Evolutionary conservation across 108 stramenopile genomes (phyloP).

Genomic region (Asterionellopsis glacialis): DNA sequence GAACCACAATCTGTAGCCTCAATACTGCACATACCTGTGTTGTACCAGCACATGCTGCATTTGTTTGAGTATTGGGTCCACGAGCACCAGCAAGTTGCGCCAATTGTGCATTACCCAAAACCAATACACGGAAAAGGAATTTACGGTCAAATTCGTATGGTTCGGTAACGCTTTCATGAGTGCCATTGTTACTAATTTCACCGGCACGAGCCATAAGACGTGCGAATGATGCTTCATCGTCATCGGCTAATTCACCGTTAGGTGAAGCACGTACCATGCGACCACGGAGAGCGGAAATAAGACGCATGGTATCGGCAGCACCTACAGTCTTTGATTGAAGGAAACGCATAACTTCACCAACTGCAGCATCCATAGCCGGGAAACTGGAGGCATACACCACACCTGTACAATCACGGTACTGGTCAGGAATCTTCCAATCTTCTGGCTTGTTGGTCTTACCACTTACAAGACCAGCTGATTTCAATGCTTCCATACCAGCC

Average conservation of each 20-base stretch:
- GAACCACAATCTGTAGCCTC: not conserved
- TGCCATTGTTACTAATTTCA: constrained; percentile 33
- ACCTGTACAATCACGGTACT: constrained; percentile 89
- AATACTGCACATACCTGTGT: constrained; percentile 46
- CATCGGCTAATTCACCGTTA: constrained; percentile 63
- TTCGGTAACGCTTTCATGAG: constrained; percentile 26
- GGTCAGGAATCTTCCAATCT: constrained; percentile 89
- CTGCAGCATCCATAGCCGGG: constrained; percentile 96
- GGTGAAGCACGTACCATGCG: constrained; percentile 71
- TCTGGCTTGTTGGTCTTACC: constrained; percentile 67
- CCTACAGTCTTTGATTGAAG: constrained; percentile 84
- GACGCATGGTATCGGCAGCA: constrained; percentile 64
- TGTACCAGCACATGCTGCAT: constrained; percentile 96
- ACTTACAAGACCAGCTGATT: constrained; percentile 86
- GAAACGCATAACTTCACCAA: constrained; percentile 93
- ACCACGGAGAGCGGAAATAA: constrained; percentile 73
- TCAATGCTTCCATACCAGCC: constrained; percentile 93
- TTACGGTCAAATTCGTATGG: constrained; percentile 93
- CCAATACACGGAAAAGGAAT: constrained; percentile 94
- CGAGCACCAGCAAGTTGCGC: constrained; percentile 93
- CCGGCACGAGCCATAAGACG: constrained; percentile 58
- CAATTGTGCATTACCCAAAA: constrained; percentile 93
- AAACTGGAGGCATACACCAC: constrained; percentile 94
- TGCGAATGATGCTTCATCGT: constrained; percentile 85
- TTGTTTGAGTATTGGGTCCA: constrained; percentile 96